Evolutionary conservation across 1,284 basidiomycete species (phyloP).

Genomic region (Retiboletus flavoniger): DNA sequence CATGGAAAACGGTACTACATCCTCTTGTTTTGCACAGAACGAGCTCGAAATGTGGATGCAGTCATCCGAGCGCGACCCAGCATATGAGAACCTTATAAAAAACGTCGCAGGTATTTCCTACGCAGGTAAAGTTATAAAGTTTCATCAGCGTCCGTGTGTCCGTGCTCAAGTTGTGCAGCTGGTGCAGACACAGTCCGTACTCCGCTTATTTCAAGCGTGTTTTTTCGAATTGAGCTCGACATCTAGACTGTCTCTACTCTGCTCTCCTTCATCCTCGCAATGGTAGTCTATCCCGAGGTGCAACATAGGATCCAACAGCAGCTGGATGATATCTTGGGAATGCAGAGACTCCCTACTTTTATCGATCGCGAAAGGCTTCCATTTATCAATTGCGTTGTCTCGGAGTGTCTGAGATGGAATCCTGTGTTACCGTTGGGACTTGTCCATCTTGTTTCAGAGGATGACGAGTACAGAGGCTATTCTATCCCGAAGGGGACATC

Average conservation of each 20-base stretch:
- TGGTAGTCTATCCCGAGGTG: constrained; percentile 38
- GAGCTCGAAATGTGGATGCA: constrained; percentile 37
- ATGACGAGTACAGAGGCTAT: constrained; percentile 46
- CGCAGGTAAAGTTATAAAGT: constrained; percentile 32
- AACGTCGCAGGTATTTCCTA: constrained; percentile 46
- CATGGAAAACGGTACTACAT: constrained; percentile 35
- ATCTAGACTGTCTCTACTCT: constrained; percentile 19
- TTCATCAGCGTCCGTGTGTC: background rate
- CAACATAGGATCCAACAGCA: constrained; percentile 39
- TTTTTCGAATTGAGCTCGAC: constrained; percentile 5
- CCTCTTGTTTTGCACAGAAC: constrained; percentile 37
- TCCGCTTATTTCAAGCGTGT: background rate
- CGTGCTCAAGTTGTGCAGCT: constrained; percentile 12
- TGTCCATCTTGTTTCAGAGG: constrained; percentile 38
- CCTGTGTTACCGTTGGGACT: constrained; percentile 43
- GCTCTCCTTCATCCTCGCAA: constrained; percentile 39
- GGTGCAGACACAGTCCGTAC: constrained; percentile 28
- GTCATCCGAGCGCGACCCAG: constrained; percentile 23
- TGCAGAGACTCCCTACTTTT: constrained; percentile 38
- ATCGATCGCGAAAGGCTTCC: constrained; percentile 37
- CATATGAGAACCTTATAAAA: constrained; percentile 38
- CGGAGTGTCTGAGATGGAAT: constrained; percentile 44
- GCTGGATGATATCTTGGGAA: constrained; percentile 34
- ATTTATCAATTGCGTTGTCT: constrained; percentile 39
- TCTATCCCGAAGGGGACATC: constrained; percentile 45